Evolutionary conservation across 2,329 filamentous ascomycete genomes (phyloP).

Genomic region (Ascocoryne sarcoides): DNA sequence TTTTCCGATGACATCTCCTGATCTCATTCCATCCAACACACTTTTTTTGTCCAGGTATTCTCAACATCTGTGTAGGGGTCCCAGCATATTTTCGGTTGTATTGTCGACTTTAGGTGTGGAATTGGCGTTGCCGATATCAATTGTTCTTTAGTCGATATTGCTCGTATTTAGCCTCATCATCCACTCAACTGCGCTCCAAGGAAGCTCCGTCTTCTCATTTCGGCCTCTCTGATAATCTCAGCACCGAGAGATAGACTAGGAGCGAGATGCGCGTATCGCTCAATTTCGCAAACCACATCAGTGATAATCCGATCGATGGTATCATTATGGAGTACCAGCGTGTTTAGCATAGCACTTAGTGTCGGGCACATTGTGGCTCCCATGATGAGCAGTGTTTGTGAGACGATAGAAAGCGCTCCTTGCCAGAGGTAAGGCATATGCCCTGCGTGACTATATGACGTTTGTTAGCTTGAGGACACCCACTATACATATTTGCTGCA

Average conservation of each 20-base stretch:
- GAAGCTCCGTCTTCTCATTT: constrained; percentile 57
- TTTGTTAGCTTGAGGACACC: too few relatives aligned
- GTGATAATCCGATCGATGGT: constrained; percentile 69
- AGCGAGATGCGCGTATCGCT: constrained; percentile 64
- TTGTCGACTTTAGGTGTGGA: too few relatives aligned
- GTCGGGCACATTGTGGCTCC: constrained; percentile 73
- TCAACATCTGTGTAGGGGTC: too few relatives aligned
- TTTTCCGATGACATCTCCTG: too few relatives aligned
- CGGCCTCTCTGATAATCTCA: constrained; percentile 74
- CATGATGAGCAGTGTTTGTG: constrained; percentile 75
- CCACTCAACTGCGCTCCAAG: too few relatives aligned
- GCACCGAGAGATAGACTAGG: constrained; percentile 69
- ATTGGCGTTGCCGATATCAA: too few relatives aligned
- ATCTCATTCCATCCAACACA: too few relatives aligned
- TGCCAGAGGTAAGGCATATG: constrained; percentile 85
- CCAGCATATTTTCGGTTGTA: too few relatives aligned
- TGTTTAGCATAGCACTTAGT: constrained; percentile 53
- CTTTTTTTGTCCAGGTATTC: too few relatives aligned
- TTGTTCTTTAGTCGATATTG: too few relatives aligned
- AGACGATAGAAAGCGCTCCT: constrained; percentile 73
- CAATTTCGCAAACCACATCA: constrained; percentile 67
- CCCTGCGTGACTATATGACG: constrained; percentile 55
- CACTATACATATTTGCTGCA: too few relatives aligned
- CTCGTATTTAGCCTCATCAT: constrained; percentile 15
- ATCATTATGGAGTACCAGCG: constrained; percentile 46